phyloP scores from a whole-genome alignment of 495 filamentous ascomycete species.

The Articulospora tetracladia region DNA sequence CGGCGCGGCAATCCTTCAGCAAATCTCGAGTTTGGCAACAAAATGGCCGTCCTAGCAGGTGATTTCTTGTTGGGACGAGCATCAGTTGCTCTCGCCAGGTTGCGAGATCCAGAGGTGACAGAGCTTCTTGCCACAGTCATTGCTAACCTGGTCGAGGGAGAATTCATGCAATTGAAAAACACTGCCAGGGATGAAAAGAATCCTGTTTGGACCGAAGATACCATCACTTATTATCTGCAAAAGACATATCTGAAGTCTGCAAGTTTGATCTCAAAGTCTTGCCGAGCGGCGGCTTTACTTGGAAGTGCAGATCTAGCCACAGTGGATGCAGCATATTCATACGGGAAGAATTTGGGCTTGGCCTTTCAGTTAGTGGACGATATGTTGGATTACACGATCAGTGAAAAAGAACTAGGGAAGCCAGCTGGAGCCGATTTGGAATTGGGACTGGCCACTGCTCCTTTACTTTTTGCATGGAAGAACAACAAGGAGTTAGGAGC shows the following conservation, averaged over 20 bases:
- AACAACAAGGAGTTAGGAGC: slow-evolving; percentile 77
- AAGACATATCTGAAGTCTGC: slow-evolving; percentile 98
- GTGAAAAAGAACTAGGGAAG: slow-evolving; percentile 81
- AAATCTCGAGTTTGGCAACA: slow-evolving; percentile 93
- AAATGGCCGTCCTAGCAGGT: slow-evolving; percentile 95
- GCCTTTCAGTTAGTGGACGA: slow-evolving; percentile 99
- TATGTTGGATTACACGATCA: slow-evolving; percentile 94
- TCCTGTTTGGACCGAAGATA: slow-evolving; percentile 79
- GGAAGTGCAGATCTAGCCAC: slow-evolving; percentile 72
- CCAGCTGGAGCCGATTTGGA: slow-evolving; percentile 93
- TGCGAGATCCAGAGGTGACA: slow-evolving; percentile 89
- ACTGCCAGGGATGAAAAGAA: slow-evolving; percentile 81
- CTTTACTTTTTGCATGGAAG: slow-evolving; percentile 94
- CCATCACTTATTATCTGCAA: slow-evolving; percentile 91
- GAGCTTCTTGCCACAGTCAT: slow-evolving; percentile 95
- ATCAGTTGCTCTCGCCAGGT: slow-evolving; percentile 85
- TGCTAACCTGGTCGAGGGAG: slow-evolving; percentile 94
- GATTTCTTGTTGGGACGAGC: slow-evolving; percentile 92
- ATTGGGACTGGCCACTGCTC: slow-evolving; percentile 92
- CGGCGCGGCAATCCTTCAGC: slow-evolving; percentile 81
- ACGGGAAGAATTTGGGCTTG: slow-evolving; percentile 87
- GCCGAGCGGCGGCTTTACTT: slow-evolving; percentile 82
- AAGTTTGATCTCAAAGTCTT: slow-evolving; percentile 91
- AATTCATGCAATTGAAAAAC: slow-evolving; percentile 99
- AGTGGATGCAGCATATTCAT: slow-evolving; percentile 85